These are phyloP conservation scores for Candida xiaguanensis DNA, from an alignment of 805 yeast genomes.

Conservation along the genomic window DNA sequence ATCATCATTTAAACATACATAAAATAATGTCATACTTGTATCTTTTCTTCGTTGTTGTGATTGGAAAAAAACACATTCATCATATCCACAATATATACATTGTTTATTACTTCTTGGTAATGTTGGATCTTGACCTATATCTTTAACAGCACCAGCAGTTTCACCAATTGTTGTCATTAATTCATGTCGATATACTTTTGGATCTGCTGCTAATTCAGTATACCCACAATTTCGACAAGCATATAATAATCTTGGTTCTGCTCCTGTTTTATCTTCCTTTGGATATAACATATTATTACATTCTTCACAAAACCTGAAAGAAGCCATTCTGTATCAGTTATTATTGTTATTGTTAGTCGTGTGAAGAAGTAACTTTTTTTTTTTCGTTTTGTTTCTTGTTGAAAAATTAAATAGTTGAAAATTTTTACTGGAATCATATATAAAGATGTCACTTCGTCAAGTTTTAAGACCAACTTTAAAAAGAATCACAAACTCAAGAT, in stretches of 20 bases:
- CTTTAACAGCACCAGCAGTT: constrained; percentile 96
- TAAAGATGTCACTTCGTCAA: constrained; percentile 24
- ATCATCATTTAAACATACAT: constrained; percentile 66
- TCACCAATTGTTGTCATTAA: constrained; percentile 87
- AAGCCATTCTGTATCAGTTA: constrained; percentile 54
- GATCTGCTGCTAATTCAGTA: constrained; percentile 84
- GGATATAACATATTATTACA: constrained; percentile 99
- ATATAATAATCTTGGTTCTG: constrained; percentile 60
- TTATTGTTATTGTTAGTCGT: constrained; percentile 2
- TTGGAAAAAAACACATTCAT: constrained; percentile 94
- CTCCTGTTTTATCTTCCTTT: constrained; percentile 79
- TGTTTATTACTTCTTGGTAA: constrained; percentile 92
- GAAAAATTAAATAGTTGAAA: background rate
- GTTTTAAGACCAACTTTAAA: constrained; percentile 35
- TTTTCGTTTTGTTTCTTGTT: constrained; percentile 2
- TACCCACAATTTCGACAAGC: constrained; percentile 95
- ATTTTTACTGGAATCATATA: background rate
- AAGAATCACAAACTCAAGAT: constrained; percentile 23
- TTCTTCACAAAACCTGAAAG: constrained; percentile 93
- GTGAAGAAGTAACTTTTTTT: background rate
- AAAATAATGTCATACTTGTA: constrained; percentile 91
- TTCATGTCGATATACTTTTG: constrained; percentile 89
- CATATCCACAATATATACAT: constrained; percentile 84
- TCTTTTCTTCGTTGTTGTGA: constrained; percentile 93
- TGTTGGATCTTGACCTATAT: constrained; percentile 95